Conservation (phyloP, 2,329 filamentous ascomycete species). For the Xylaria sp. region DNA sequence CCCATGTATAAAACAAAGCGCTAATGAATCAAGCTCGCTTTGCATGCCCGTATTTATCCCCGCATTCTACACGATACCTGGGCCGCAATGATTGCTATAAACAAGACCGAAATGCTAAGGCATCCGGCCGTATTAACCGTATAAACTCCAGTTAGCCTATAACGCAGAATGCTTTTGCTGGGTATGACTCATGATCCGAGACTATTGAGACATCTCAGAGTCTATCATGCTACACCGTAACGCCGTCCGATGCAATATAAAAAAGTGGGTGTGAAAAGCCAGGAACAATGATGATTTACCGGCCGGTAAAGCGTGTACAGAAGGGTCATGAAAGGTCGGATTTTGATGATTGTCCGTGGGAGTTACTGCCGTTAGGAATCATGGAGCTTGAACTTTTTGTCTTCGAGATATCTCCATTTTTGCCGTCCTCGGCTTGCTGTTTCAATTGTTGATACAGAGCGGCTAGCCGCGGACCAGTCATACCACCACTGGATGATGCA, state of each 20-base stretch:
- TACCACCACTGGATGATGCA: constrained; percentile 40
- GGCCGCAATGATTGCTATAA: constrained; percentile 23
- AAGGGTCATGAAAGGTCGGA: constrained; percentile 38
- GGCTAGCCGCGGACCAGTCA: constrained; percentile 51
- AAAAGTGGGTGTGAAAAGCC: constrained; percentile 23
- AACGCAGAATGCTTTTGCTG: constrained; percentile 50
- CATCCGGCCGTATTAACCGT: constrained; percentile 42
- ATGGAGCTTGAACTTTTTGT: constrained; percentile 42
- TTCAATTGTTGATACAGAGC: constrained; percentile 50
- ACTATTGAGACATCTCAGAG: constrained; percentile 40
- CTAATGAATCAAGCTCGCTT: constrained; percentile 29
- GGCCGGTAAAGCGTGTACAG: constrained; percentile 30
- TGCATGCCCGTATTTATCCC: constrained; percentile 13
- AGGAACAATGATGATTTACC: constrained; percentile 13
- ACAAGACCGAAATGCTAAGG: constrained; percentile 35
- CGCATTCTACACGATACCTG: constrained; percentile 22
- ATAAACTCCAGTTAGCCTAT: constrained; percentile 48
- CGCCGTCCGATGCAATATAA: constrained; percentile 50
- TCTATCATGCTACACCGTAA: constrained; percentile 49
- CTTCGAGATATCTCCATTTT: constrained; percentile 44
- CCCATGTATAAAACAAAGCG: constrained; percentile 29
- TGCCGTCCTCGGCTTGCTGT: constrained; percentile 44
- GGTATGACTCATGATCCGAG: constrained; percentile 50
- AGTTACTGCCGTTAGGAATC: constrained; percentile 43
- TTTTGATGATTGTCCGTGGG: constrained; percentile 46